A percentile compares a stretch with the other conserved stretches of the same genome.
phyloP scores from a whole-genome alignment of 345 rosid species.

The Eucalyptus brandiana region DNA sequence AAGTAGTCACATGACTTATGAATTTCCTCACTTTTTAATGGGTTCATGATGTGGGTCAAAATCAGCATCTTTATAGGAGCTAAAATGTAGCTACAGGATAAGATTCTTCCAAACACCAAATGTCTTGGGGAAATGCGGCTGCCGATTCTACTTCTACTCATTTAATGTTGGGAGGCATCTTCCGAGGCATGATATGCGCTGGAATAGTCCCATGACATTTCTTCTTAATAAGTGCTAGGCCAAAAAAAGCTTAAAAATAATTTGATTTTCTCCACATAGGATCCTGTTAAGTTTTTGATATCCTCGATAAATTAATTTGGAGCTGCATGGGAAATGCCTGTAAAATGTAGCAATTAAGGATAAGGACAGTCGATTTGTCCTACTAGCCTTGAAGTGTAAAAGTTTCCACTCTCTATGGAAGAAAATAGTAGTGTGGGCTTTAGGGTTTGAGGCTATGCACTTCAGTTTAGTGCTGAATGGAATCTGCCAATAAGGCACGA shows the following conservation, averaged over 20 bases:
- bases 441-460: background rate
- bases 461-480: background rate
- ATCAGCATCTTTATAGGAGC: background rate
- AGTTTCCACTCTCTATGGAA: background rate
- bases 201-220: background rate
- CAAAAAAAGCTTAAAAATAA: background rate
- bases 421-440: background rate
- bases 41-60: background rate
- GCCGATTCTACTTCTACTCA: background rate
- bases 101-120: background rate
- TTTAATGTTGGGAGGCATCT: background rate
- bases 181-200: background rate
- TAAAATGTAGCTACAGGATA: background rate
- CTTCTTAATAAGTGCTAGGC: background rate
- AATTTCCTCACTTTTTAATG: background rate
- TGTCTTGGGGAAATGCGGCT: background rate
- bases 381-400: background rate
- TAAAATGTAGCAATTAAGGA: background rate
- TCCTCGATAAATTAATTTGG: background rate
- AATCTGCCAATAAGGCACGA: background rate
- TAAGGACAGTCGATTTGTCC: background rate
- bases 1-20: background rate
- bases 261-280: background rate
- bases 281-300: background rate
- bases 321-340: background rate